Conservation (phyloP, 495 filamentous ascomycete species). For the Podospora tetraspora region DNA sequence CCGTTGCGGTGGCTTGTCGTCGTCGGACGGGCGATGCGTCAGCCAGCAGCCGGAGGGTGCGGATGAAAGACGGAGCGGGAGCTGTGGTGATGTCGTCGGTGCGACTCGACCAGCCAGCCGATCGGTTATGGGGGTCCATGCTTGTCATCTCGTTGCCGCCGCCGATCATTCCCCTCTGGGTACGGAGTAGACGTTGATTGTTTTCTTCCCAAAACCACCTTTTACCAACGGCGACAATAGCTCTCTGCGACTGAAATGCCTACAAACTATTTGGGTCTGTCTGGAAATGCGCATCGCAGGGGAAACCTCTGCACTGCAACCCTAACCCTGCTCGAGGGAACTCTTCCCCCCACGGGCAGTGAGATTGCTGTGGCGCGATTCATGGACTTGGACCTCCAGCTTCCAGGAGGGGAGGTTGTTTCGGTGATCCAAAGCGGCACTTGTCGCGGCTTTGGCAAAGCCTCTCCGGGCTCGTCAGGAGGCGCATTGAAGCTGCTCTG, state of each 20-base stretch:
- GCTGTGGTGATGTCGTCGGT: constrained; percentile 6
- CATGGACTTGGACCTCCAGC: background rate
- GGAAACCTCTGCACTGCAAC: background rate
- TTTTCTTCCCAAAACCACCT: background rate
- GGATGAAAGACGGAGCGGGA: constrained; percentile 1
- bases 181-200: background rate
- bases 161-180: background rate
- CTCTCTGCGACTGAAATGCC: background rate
- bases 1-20: background rate
- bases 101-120: background rate
- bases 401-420: background rate
- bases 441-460: too few species aligned
- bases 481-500: background rate
- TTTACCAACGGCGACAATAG: background rate
- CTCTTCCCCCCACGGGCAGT: background rate
- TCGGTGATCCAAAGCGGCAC: too few species aligned
- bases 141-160: background rate
- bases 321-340: background rate
- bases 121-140: background rate
- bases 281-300: background rate
- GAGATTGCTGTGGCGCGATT: background rate
- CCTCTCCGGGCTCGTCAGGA: too few species aligned
- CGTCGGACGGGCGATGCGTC: background rate
- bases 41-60: constrained; percentile 5
- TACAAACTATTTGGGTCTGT: background rate